phyloP scores from a whole-genome alignment of 2,329 filamentous ascomycete genomes.

The Hypoxylon sp. region DNA sequence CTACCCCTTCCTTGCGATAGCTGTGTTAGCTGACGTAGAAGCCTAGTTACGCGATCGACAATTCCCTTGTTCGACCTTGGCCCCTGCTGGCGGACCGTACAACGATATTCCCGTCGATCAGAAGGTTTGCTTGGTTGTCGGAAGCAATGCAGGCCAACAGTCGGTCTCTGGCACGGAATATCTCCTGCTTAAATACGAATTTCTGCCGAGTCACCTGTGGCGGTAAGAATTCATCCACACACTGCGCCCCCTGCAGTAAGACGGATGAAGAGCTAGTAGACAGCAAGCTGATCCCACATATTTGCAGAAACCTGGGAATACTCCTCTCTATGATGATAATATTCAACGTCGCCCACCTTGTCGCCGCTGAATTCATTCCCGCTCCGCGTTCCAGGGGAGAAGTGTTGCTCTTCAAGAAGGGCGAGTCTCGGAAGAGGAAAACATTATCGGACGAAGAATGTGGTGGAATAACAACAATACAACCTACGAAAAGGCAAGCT shows the following conservation, averaged over 20 bases:
- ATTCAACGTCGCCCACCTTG: constrained; percentile 68
- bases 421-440: no score
- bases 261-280: no score
- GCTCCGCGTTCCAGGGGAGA: constrained; percentile 80
- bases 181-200: constrained; percentile 68
- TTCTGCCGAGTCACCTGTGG: constrained; percentile 73
- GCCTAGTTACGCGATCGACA: constrained; percentile 54
- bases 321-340: constrained; percentile 73
- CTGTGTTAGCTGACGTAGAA: no score
- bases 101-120: constrained; percentile 55
- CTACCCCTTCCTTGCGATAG: no score
- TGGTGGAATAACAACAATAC: no score
- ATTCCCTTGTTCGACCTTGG: constrained; percentile 7
- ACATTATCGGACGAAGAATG: no score
- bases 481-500: no score
- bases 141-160: constrained; percentile 65
- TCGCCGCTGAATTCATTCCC: constrained; percentile 74
- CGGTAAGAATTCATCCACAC: constrained; percentile 51
- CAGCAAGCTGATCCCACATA: no score
- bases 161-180: constrained; percentile 71
- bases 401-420: constrained; percentile 72
- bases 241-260: no score
- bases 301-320: constrained; percentile 72
- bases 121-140: constrained; percentile 71
- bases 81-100: constrained; percentile 66